Evolutionary conservation across 2,329 filamentous ascomycete species (phyloP), one percentile per base, ranked within the genome.

Genomic region (Botrytis byssoidea): DNA sequence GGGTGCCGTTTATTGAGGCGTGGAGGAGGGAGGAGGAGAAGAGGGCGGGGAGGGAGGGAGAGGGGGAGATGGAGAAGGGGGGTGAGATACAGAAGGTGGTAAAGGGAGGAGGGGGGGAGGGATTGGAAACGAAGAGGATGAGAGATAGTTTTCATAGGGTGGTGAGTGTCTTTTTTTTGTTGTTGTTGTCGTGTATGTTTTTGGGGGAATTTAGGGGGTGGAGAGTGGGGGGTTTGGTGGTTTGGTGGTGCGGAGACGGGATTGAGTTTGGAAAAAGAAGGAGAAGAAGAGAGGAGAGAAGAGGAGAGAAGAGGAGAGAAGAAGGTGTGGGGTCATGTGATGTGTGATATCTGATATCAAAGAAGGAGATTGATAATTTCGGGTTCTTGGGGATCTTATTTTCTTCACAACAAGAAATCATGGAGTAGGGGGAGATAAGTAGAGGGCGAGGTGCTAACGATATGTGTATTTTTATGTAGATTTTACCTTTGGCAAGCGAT

Each of bases 1-100:
- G 88, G 74, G 90, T 86, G n/a, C 90, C 91, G 42, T 92, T 90
- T 88, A 86, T 92, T 59, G 88, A 92, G 77, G 91, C 91, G 0
- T 83, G 92, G 67, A 85, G 84, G 32, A 84, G 86, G 76, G 86
- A 87, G 77, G 85, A 87, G 57, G 79, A 76, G 1, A 61, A 64
- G 25, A 84, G 88, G 63, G 87, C 90, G 12, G 90, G 86, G 25
- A 84, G 88, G 63, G 87, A 90, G 12, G 90, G 86, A 25, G 90
- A 90, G 42, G 92, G 90, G 88, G 92, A 76, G 91, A 90, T 0
- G n/a, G 84, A 86, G 76, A 79, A 77, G 1, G 60, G 57, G 16
- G 59, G 32, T 29, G n/a, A 46, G n/a, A 16, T 55, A 3, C 51
- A 16, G 32, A n/a, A 9, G 64, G 22, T 25, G 44, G 10, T 22